Conservation (phyloP, 2,329 filamentous ascomycete species). For the Stemphylium beticola region DNA sequence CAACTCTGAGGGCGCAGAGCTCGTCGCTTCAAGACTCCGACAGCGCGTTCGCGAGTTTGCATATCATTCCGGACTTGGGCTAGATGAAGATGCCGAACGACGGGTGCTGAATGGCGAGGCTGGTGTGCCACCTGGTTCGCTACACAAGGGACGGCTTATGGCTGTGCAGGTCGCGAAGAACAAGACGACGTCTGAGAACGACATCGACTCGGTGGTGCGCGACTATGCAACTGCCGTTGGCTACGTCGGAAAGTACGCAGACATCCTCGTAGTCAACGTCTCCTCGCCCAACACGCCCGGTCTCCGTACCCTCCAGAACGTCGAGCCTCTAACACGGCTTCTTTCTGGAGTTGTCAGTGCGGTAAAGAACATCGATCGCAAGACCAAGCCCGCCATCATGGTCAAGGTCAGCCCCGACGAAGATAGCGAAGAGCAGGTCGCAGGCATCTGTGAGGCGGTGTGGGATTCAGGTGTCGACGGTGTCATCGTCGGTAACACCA, state of each 20-base stretch:
- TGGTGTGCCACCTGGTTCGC: conserved; percentile 79
- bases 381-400: conserved; percentile 82
- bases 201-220: conserved; percentile 79
- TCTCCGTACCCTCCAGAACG: conserved; percentile 82
- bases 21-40: conserved; percentile 78
- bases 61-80: conserved; percentile 69
- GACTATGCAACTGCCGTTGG: conserved; percentile 91
- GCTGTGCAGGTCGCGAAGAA: conserved; percentile 97
- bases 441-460: conserved; percentile 75
- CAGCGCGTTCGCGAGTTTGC: conserved; percentile 81
- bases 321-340: conserved; percentile 80
- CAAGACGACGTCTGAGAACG: conserved; percentile 83
- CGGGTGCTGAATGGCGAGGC: conserved; percentile 78
- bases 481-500: conserved; percentile 97
- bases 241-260: conserved; percentile 82
- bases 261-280: conserved; percentile 97
- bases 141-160: conserved; percentile 76
- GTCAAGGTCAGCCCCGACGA: conserved; percentile 98
- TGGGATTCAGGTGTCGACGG: conserved; percentile 81
- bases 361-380: conserved; percentile 71
- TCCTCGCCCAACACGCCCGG: conserved; percentile 96
- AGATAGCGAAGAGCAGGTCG: conserved; percentile 81
- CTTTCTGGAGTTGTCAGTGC: conserved; percentile 82
- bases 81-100: conserved; percentile 67
- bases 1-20: conserved; percentile 88